These are phyloP conservation scores for Chrysochromulina tobinii DNA, from an alignment of 78 protist genomes.

Conservation along the genomic window DNA sequence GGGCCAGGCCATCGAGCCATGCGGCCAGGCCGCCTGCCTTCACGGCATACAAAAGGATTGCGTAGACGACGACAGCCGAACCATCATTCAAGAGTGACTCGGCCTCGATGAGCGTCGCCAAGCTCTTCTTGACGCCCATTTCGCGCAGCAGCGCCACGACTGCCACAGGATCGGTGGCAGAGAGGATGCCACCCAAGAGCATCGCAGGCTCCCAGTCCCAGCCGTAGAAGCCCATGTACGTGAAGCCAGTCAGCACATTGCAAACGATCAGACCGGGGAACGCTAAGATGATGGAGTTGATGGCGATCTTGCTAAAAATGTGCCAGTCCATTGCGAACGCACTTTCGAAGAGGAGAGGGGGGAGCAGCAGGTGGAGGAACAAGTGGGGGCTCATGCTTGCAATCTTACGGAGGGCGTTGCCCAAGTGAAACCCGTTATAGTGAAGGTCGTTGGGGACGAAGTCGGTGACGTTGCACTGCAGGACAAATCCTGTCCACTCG, in stretches of 20 bases:
- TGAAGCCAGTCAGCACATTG: neutral
- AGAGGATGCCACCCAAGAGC: constrained; percentile 49
- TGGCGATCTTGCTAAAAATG: neutral
- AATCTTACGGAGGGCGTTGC: too few species aligned
- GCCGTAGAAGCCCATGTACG: neutral
- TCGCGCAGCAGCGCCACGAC: constrained; percentile 74
- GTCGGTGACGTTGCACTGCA: neutral
- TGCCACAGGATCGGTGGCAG: constrained; percentile 81
- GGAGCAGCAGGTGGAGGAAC: constrained; percentile 51
- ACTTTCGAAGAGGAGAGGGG: constrained; percentile 65
- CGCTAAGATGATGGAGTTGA: neutral
- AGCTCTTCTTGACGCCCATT: constrained; percentile 30
- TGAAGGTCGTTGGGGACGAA: neutral
- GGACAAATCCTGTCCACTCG: neutral
- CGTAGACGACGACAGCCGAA: constrained; percentile 55
- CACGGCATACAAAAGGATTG: neutral
- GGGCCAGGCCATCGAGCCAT: neutral
- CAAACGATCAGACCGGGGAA: neutral
- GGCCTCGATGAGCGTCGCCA: constrained; percentile 66
- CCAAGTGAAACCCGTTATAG: neutral
- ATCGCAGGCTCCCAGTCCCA: constrained; percentile 27
- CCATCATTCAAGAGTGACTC: constrained; percentile 77
- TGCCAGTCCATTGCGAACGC: constrained; percentile 39
- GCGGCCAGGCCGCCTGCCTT: neutral
- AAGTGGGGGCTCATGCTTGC: too few species aligned